Conservation (phyloP, 306 rosid species). For the cucumber (Cucumis sativus) region DNA sequence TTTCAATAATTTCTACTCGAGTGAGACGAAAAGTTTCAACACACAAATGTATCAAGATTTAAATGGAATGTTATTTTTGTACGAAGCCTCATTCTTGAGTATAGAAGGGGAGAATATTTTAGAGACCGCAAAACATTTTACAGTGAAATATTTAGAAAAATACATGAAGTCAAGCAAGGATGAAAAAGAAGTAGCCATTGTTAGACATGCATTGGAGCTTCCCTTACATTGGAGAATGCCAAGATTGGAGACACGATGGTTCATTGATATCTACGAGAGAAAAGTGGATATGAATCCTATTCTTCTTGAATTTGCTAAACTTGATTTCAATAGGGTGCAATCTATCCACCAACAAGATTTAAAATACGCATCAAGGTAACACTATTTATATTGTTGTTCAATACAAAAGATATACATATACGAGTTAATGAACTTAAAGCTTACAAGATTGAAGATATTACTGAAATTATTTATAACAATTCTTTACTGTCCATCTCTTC, state of each 20-base stretch:
- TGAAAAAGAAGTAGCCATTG: not conserved
- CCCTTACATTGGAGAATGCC: not conserved
- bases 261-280: conserved; percentile 9
- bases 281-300: not conserved
- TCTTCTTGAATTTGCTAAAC: not conserved
- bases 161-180: not conserved
- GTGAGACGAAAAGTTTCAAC: not conserved
- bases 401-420: too few relatives aligned
- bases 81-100: conserved; percentile 11
- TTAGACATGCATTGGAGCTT: conserved; percentile 13
- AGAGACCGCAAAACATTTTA: conserved; percentile 11
- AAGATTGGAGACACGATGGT: conserved; percentile 11
- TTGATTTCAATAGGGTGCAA: conserved; percentile 8
- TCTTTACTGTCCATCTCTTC: too few relatives aligned
- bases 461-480: too few relatives aligned
- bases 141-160: not conserved
- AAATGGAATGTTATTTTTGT: conserved; percentile 5
- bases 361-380: not conserved
- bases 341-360: not conserved
- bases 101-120: conserved; percentile 5
- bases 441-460: too few relatives aligned
- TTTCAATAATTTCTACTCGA: not conserved
- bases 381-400: too few relatives aligned
- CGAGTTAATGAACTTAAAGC: too few relatives aligned
- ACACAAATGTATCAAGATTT: not conserved